Percentiles rank a stretch among this genome's conserved stretches.
Conservation (phyloP, 2,329 filamentous ascomycete species). For the Alternaria sp. region DNA sequence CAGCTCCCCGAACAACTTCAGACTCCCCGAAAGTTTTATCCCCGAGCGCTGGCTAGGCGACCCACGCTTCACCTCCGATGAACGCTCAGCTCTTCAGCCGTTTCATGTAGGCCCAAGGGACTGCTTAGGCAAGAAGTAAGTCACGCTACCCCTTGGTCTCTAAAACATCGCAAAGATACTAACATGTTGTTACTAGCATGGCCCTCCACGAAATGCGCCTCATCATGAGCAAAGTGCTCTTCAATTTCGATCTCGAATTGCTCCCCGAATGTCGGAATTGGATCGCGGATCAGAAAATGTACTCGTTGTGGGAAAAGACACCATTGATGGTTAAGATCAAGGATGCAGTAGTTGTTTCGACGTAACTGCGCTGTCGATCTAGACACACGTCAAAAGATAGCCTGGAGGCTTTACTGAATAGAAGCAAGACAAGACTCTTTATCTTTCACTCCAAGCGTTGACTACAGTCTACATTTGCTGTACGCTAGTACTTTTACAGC, state of each 20-base stretch:
- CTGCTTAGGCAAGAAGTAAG: neutral
- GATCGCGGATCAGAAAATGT: neutral
- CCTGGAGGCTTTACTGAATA: neutral
- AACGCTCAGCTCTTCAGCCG: neutral
- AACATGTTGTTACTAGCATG: neutral
- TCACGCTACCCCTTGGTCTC: neutral
- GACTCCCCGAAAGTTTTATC: neutral
- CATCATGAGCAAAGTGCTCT: neutral
- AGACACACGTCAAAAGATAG: neutral
- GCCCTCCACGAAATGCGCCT: neutral
- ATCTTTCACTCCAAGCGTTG: neutral
- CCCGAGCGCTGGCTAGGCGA: neutral
- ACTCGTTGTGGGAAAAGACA: neutral
- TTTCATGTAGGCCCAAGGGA: neutral
- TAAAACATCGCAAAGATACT: neutral
- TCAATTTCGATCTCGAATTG: constrained; percentile 7
- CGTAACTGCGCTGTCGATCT: neutral
- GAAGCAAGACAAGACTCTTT: neutral
- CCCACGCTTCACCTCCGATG: neutral
- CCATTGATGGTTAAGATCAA: neutral
- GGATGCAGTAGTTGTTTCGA: neutral
- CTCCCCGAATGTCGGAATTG: neutral
- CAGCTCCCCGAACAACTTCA: neutral
- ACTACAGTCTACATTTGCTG: neutral
- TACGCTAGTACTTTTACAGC: neutral